A percentile compares a stretch with the other conserved stretches of the same genome.
These are phyloP conservation scores for Akebia trifoliata DNA, from an alignment of 164 flowering plant species.

Conservation along the genomic window DNA sequence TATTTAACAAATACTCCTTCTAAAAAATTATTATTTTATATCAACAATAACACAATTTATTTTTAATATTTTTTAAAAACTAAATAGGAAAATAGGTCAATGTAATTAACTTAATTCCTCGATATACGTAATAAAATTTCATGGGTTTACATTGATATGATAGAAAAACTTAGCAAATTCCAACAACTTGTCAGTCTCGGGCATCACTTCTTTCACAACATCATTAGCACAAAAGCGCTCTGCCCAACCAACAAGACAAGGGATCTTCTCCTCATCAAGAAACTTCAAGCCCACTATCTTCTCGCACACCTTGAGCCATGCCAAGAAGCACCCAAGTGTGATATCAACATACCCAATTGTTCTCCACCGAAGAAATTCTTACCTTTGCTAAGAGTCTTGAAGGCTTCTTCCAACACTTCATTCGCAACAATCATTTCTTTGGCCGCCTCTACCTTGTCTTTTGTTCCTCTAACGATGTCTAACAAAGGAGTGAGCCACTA, in stretches of 20 bases:
- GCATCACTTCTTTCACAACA: conserved; percentile 16
- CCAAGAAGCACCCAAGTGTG: conserved; percentile 11
- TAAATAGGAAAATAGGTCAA: too few species aligned
- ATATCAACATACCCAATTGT: conserved; percentile 16
- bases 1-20: too few species aligned
- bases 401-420: conserved; percentile 14
- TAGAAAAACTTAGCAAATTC: conserved; percentile 11
- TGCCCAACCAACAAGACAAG: conserved; percentile 13
- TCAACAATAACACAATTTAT: too few species aligned
- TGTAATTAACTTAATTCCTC: too few species aligned
- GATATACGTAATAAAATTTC: too few species aligned
- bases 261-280: conserved; percentile 5
- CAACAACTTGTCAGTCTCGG: conserved; percentile 10
- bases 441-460: conserved; percentile 1
- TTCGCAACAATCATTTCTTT: neutral
- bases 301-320: conserved; percentile 11
- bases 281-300: neutral
- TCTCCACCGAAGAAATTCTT: conserved; percentile 15
- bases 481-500: too few species aligned
- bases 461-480: neutral
- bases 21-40: too few species aligned
- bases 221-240: conserved; percentile 14
- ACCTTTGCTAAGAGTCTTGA: conserved; percentile 16
- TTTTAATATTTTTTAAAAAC: too few species aligned
- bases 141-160: too few species aligned